Conservation (phyloP, 768 basidiomycete species). For the Tulasnella sp. region DNA sequence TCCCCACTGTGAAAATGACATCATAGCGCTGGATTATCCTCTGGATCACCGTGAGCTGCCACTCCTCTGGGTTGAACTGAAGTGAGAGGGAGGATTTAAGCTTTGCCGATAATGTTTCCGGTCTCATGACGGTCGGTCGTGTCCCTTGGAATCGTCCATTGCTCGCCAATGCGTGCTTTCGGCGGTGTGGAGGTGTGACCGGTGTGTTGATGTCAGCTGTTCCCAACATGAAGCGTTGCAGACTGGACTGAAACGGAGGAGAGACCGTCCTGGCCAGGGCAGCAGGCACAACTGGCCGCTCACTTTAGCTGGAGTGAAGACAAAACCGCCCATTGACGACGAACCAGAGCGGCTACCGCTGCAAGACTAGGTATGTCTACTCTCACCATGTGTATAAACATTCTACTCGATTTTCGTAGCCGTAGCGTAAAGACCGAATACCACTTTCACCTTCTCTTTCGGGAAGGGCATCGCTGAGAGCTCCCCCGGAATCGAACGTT, state of each 20-base stretch:
- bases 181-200: not conserved
- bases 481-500: not conserved
- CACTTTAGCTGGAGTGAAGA: not conserved
- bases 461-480: not conserved
- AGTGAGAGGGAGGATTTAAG: not conserved
- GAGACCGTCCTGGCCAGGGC: not conserved
- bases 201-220: not conserved
- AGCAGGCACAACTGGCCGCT: not conserved
- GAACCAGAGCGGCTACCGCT: not conserved
- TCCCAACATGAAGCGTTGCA: slow-evolving; percentile 15
- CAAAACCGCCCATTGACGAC: not conserved
- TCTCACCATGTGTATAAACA: not conserved
- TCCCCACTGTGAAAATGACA: not conserved
- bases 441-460: not conserved
- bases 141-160: not conserved
- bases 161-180: not conserved
- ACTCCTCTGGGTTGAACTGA: not conserved
- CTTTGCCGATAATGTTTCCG: not conserved
- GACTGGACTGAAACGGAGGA: slow-evolving; percentile 11
- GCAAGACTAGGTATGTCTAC: not conserved
- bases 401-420: not conserved
- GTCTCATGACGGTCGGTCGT: not conserved
- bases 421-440: not conserved
- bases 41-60: not conserved
- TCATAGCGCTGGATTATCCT: not conserved